phyloP scores from a whole-genome alignment of 441 rosid species.

The Adansonia madagascariensis region DNA sequence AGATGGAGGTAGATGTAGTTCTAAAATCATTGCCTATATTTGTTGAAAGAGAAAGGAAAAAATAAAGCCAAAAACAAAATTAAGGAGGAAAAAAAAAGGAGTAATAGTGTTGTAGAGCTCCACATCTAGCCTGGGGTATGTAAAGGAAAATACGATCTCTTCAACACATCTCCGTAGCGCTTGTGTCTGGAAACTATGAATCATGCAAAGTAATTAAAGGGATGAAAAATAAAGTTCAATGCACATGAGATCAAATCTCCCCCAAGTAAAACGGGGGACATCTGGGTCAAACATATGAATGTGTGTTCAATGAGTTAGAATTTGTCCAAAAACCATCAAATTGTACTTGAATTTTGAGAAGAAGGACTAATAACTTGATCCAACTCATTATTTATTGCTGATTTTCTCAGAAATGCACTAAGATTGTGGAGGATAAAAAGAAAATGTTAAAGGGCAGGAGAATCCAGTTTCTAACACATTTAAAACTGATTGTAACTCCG shows the following conservation, averaged over 20 bases:
- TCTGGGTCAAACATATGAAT: not conserved
- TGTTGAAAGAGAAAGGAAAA: not conserved
- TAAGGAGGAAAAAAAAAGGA: slow-evolving; percentile 13
- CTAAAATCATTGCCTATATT: not conserved
- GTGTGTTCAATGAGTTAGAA: not conserved
- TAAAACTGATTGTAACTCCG: not conserved
- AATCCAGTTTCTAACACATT: not conserved
- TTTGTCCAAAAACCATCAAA: not conserved
- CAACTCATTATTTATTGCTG: not conserved
- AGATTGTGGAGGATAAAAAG: not conserved
- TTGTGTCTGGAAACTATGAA: slow-evolving; percentile 48
- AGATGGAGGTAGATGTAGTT: not conserved
- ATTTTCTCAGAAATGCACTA: slow-evolving; percentile 1
- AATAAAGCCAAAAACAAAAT: not conserved
- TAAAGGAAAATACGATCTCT: slow-evolving; percentile 81
- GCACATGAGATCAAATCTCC: no score
- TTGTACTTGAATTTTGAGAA: no score
- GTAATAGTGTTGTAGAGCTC: slow-evolving; percentile 16
- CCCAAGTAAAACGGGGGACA: not conserved
- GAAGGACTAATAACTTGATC: slow-evolving; percentile 1
- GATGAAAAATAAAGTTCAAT: not conserved
- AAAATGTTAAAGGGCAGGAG: not conserved
- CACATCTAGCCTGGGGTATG: slow-evolving; percentile 94
- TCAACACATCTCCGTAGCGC: slow-evolving; percentile 76
- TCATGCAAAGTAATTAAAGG: slow-evolving; percentile 13